phyloP scores from a whole-genome alignment of 768 basidiomycete species.

The Calocybe cyanea region DNA sequence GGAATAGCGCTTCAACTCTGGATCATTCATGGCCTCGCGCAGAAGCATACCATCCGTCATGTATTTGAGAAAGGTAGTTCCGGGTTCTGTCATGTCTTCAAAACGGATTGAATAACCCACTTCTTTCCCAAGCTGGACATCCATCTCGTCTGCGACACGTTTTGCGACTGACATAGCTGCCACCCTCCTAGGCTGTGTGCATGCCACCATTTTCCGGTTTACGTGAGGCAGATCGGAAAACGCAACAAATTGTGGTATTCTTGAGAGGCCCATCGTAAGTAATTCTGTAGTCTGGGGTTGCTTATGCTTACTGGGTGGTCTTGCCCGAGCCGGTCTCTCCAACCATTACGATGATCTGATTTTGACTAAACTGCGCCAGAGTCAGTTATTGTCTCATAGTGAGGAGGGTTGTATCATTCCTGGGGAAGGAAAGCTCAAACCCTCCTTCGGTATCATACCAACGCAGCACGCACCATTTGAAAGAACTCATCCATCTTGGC shows the following conservation, averaged over 20 bases:
- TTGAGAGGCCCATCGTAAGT: constrained; percentile 26
- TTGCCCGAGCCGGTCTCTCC: constrained; percentile 96
- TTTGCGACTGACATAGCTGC: constrained; percentile 98
- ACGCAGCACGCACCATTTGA: constrained; percentile 62
- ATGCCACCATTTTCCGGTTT: constrained; percentile 88
- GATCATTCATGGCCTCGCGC: constrained; percentile 98
- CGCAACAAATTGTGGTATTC: constrained; percentile 95
- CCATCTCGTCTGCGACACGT: constrained; percentile 99
- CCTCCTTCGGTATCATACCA: constrained; percentile 31
- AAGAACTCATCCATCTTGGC: constrained; percentile 92
- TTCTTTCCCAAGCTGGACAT: constrained; percentile 90
- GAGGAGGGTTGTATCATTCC: constrained; percentile 32
- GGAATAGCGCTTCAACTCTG: constrained; percentile 82
- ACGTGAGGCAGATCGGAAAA: constrained; percentile 91
- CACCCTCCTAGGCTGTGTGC: constrained; percentile 94
- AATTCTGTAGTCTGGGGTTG: neutral
- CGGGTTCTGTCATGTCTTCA: constrained; percentile 66
- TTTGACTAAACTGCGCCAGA: constrained; percentile 54
- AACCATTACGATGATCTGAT: constrained; percentile 88
- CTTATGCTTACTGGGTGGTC: constrained; percentile 83
- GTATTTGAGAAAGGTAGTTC: constrained; percentile 95
- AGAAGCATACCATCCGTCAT: constrained; percentile 99
- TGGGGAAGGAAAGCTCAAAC: constrained; percentile 42
- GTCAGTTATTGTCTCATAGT: constrained; percentile 23
- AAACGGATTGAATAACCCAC: constrained; percentile 81